Base-by-base conservation (phyloP, 2,329 filamentous ascomycete species). In the Sporothrix sp. region DNA sequence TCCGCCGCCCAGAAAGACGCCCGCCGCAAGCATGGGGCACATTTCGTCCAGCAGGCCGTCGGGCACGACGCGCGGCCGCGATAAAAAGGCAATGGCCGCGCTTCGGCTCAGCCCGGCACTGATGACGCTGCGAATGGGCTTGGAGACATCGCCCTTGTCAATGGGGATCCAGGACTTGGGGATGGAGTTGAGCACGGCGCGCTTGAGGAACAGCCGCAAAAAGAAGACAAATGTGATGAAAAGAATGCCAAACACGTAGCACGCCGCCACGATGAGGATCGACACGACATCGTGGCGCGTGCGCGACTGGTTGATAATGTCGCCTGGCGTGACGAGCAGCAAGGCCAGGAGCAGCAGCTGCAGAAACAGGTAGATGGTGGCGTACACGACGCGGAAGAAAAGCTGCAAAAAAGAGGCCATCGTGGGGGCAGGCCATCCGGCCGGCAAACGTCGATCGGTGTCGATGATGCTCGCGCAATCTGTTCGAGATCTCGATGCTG, bases 131-230 rank as follows among this genome's bases (percentile, higher is more conserved):
- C 86, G 75, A 35, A 96, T 87, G 50, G 76, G 75, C 57, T 81
- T 82, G 39, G 78, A 79, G 39, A 96, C 78, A 63, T 96, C 89
- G 57, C 84, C 85, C 63, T 87, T 86, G 59, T 93, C 87, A 56
- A 95, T 75, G 0, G 90, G 90, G 14, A 95, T 78, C 77, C 87
- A 94, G 49, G 79, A 72, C 65, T 91, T 93, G 1, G 93, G 93
- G 53, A 98, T 95, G 4, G 80, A 82, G 16, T 82, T 79, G 8
- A 97, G 75, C 8, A 86, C 81, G 40, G 77, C 85, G 55, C 87
- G 81, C 61, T 87, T 94, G 48, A 91, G 87, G 67, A 91, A 96
- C 18, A 96, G 77, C n/a, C 93, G 77, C 48, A 82, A 79, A 50
- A 82, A 77, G 65, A 95, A 96, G 60, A 96, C 79, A 59, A 95